Evolutionary conservation across 2,329 filamentous ascomycete species (phyloP), one percentile per base, ranked within the genome.

Genomic region (Phialophora macrospora): DNA sequence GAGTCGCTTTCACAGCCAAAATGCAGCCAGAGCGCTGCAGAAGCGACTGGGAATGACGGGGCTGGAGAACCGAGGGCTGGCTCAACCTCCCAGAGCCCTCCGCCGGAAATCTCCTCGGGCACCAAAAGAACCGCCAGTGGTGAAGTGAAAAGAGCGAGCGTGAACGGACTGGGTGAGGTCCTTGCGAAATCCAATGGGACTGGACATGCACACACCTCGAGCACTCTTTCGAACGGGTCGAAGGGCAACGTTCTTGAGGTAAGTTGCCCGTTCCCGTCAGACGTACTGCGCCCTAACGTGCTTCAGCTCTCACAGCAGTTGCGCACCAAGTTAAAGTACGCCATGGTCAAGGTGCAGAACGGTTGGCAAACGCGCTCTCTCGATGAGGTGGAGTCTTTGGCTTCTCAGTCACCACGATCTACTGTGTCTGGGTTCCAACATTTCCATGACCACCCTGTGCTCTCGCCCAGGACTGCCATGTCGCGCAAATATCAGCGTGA

Each of bases 311-410:
- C 91, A 48, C 86, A 88, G 62, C 90, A 94, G 74, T 84, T 98
- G 60, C 90, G 89, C 75, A 89, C 92, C 58, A 90, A 92, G 73
- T 84, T 98, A 30, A 92, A 92, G 6, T 97, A 97, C 77, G 94
- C 94, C 70, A 95, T 96, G 85, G 85, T 96, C 75, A 97, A 97
- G 78, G 90, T 97, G 48, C 92, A 92, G 75, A 88, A 96, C 74
- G 92, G 92, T 65, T 95, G 93, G 90, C 90, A 96, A 78, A 85
- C 88, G 26, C 88, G 90, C 69, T 88, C 87, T 20, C 87, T 95
- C 64, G 88, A 90, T 62, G 90, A 94, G 77, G 86, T 94, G 32
- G 92, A 94, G 78, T 87, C 86, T 55, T 79, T 92, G 48, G 87
- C 90, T 9, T 91, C 90, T 1, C 87, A 90, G 61, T 91, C 89